Evolutionary conservation across 352 stramenopile genomes (phyloP), one percentile per base, ranked within the genome.

Genomic region (Pseudoperonospora humuli): DNA sequence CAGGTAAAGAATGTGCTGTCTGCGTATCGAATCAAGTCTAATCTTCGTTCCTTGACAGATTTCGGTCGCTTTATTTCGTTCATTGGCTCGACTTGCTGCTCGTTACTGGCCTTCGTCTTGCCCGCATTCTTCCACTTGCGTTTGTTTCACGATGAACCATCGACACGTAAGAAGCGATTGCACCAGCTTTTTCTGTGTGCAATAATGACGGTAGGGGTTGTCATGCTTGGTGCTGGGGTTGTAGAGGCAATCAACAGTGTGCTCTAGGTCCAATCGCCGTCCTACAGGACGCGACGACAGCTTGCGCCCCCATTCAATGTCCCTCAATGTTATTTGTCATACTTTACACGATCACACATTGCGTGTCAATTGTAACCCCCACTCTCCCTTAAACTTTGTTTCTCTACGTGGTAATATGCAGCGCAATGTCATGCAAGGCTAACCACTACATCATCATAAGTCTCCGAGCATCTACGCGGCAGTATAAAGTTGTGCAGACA

Each of bases 31-130:
- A 14, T 35, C n/a, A 9, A 25, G 9, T 18, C 18, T 50, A 37
- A 41, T 13, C 9, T 13, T 51, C 19, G 57, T 13, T 33, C 44
- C 11, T 20, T 35, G 34, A 13, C 40, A 85, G 82, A 93, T 60
- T 97, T 97, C 69, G 88, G 88, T 47, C 67, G 70, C 23, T 97
- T 96, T 70, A 86, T 96, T 36, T 79, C 72, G 40, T 79, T 97
- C 39, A 92, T 97, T 27, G 88, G 86, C 10, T 84, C 80, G 7
- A 93, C 78, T 24, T 95, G 91, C 51, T 97, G 88, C 50, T 87
- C 80, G 2, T 42, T 95, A 20, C 54, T 97, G 3, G 88, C 80
- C 21, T 96, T 96, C 52, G 84, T 96, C 39, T 58, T 97, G 17
- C 86, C 86, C 2, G 71, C 68, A 32, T 80, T 76, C 24, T 96